Base-by-base conservation (phyloP, 2,329 filamentous ascomycete species). In the Ustulina deusta region DNA sequence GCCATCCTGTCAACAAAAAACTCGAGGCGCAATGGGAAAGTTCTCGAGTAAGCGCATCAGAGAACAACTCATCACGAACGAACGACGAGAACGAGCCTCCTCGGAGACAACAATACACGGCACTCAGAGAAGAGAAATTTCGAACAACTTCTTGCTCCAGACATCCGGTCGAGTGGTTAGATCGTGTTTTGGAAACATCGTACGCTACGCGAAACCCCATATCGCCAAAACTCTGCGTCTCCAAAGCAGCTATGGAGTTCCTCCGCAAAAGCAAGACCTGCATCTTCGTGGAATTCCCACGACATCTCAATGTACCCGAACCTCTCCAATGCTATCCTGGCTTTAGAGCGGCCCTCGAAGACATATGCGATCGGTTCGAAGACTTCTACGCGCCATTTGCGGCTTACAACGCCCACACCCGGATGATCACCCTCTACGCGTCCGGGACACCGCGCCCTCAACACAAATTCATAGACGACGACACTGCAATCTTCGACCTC, bases 131-230 rank as follows among this genome's bases (percentile, higher is more conserved):
- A 25, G 29, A 55, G 25, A 38, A 29, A 32, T 22, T 17, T 13
- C 61, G 32, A 56, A 34, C 9, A 2, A 17, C 1, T 11, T 48
- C 44, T 36, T 65, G 52, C 17, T 69, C 69, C 22, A 59, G 20
- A 36, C 61, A 61, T 49, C 69, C 69, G 4, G 29, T 68, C 48
- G 44, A 71, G 40, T 73, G 73, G 73, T 49, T 75, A 38, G 74
- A 76, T 44, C 29, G 10, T 34, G 55, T 76, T 25, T 42, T 76
- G 5, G 72, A 74, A 54, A 74, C 70, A 29, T 74, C 74, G 7
- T 48, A 69, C 25, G 11, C 40, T 15, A 68, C 66, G 20, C 69
- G 74, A 44, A 56, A 59, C 27, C 61, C 69, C 10, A 65, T 64
- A 29, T 66, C 63, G 15, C 51, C 62, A 11, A 61, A 49, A 36